Evolutionary conservation across 2,329 filamentous ascomycete species (phyloP), one percentile per base, ranked within the genome.

Genomic region (Scortechinia acanthostroma): DNA sequence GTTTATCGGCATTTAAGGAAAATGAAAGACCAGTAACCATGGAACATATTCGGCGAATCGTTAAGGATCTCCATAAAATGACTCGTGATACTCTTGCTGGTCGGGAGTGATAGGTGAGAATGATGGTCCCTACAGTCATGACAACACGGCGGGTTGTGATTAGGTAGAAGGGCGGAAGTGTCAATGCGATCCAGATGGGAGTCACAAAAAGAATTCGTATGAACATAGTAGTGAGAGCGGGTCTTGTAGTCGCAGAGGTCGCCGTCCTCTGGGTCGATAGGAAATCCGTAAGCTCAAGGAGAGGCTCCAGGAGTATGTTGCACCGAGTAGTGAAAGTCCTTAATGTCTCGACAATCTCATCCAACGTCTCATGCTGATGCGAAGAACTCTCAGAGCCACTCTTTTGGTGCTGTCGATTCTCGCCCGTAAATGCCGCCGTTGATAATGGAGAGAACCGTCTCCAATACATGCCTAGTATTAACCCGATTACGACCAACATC

Each of bases 281-380:
- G 57, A 96, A 96, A 61, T 97, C 91, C 4, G 91, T 96, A 60
- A 98, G 73, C 51, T 87, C 82, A 40, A 95, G 72, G 46, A 97
- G 76, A 2, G 93, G 93, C 55, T 96, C 91, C 43, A 97, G 74
- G 16, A 98, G 70, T 44, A 95, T 85, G 61, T 96, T 95, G 64
- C 93, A 96, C 43, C 93, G 78, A 3, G 85, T 86, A 0, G 91
- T 97, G 53, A 98, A 88, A 52, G 90, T 82, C 60, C 90, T 89
- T 40, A 98, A 68, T 0, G 88, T 95, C 54, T 97, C 91, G 46
- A 98, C 87, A 49, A 98, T 98, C 66, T 98, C 93, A 60, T 98
- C 93, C 44, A 98, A 66, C 43, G 90, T 96, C 70, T 96, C 96
- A 57, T 95, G 88, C 55, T 93, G 88, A 48, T 85, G 83, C 35